These are phyloP conservation scores for Gracilaria domingensis DNA, from an alignment of 23 red algal species.

Conservation along the genomic window DNA sequence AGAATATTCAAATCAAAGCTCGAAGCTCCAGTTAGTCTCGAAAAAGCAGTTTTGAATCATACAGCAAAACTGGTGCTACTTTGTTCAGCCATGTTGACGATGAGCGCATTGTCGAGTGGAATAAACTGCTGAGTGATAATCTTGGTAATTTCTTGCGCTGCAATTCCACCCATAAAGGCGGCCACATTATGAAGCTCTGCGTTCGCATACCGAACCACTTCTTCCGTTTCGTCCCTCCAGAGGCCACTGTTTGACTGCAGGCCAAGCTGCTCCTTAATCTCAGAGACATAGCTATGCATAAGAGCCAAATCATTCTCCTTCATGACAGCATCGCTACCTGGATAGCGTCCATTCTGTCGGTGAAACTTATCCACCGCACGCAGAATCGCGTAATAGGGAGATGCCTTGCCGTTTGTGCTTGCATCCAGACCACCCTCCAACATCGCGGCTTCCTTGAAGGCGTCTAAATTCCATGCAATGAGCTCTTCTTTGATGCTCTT, in stretches of 20 bases:
- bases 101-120: conserved; percentile 77
- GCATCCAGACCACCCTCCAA: conserved; percentile 49
- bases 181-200: conserved; percentile 85
- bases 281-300: conserved; percentile 33
- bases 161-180: conserved; percentile 82
- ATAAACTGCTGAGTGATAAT: conserved; percentile 90
- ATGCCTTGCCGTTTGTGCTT: conserved; percentile 13
- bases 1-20: too few species aligned
- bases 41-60: conserved; percentile 33
- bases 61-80: conserved; percentile 70
- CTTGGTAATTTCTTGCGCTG: conserved; percentile 93
- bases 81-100: conserved; percentile 72
- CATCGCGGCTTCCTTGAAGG: conserved; percentile 42
- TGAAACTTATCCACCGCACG: conserved; percentile 70
- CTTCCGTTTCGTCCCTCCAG: conserved; percentile 69
- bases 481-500: conserved; percentile 59
- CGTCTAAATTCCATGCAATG: not conserved
- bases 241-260: not conserved
- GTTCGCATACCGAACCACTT: conserved; percentile 79
- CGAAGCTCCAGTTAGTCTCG: not conserved
- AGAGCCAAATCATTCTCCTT: conserved; percentile 34
- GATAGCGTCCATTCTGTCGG: conserved; percentile 53
- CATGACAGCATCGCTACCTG: conserved; percentile 24
- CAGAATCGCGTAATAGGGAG: conserved; percentile 64
- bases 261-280: conserved; percentile 65